These are phyloP conservation scores for Desmodesmus armatus DNA, from an alignment of 139 green algal genomes.

Conservation along the genomic window DNA sequence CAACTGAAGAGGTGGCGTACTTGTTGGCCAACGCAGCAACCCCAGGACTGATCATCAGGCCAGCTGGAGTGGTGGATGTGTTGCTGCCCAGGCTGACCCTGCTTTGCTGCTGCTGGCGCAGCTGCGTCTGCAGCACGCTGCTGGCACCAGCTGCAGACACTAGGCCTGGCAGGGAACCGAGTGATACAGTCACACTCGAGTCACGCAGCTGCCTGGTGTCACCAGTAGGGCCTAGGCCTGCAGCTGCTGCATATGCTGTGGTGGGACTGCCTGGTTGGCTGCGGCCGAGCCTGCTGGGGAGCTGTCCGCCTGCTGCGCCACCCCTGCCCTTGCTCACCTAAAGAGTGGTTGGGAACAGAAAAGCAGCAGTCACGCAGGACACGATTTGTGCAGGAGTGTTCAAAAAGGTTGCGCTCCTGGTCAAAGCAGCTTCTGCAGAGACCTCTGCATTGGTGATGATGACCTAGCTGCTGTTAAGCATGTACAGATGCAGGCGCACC, in stretches of 20 bases:
- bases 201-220: background rate
- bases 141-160: too few relatives aligned
- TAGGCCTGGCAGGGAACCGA: too few relatives aligned
- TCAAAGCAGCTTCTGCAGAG: background rate
- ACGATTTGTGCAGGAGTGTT: too few relatives aligned
- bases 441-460: background rate
- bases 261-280: slow-evolving; percentile 36
- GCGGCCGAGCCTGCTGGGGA: slow-evolving; percentile 8
- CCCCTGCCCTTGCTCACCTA: background rate
- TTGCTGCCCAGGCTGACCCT: slow-evolving; percentile 27
- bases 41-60: slow-evolving; percentile 30
- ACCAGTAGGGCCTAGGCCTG: background rate
- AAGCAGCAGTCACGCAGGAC: too few relatives aligned
- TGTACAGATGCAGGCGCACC: background rate
- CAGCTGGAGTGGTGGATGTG: slow-evolving; percentile 27
- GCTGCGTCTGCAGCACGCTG: background rate
- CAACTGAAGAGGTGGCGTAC: slow-evolving; percentile 31
- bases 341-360: too few relatives aligned
- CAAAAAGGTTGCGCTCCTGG: too few relatives aligned
- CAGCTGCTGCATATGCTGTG: slow-evolving; percentile 10
- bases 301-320: background rate
- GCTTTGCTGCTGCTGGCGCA: slow-evolving; percentile 1
- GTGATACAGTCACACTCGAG: too few relatives aligned
- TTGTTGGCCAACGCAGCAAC: slow-evolving; percentile 42
- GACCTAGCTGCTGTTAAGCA: background rate